These are phyloP conservation scores for Fusarium falciforme DNA, from an alignment of 2,329 filamentous ascomycete species.

Conservation along the genomic window DNA sequence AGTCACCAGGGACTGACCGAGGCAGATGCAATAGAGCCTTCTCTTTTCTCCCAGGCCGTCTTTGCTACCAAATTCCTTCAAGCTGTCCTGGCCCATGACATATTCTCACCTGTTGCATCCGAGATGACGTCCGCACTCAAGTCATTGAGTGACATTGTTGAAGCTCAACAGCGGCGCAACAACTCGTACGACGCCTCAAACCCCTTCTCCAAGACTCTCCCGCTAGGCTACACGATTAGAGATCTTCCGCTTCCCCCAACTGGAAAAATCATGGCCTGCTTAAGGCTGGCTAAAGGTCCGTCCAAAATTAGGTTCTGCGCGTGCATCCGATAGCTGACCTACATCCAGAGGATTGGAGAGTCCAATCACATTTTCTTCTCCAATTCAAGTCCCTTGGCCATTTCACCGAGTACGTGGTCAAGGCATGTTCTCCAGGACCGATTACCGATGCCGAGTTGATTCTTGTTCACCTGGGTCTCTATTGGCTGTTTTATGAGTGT, in stretches of 20 bases:
- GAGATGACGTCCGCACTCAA: not conserved
- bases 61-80: not conserved
- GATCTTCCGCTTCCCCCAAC: not conserved
- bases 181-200: not conserved
- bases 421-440: not conserved
- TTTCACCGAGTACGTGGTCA: not conserved
- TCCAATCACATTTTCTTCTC: not conserved
- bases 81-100: not conserved
- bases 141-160: not conserved
- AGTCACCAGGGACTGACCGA: not conserved
- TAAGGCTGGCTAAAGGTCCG: not conserved
- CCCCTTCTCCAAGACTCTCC: not conserved
- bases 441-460: not conserved
- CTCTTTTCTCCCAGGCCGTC: not conserved
- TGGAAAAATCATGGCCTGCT: not conserved
- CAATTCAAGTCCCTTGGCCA: not conserved
- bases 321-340: not conserved
- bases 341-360: not conserved
- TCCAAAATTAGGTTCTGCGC: rapidly evolving
- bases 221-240: not conserved
- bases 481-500: not conserved
- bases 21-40: not conserved
- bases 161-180: not conserved
- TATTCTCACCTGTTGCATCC: not conserved
- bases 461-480: not conserved